phyloP scores from a whole-genome alignment of 176 grass and related monocot genomes.

The Chrysopogon serrulatus region DNA sequence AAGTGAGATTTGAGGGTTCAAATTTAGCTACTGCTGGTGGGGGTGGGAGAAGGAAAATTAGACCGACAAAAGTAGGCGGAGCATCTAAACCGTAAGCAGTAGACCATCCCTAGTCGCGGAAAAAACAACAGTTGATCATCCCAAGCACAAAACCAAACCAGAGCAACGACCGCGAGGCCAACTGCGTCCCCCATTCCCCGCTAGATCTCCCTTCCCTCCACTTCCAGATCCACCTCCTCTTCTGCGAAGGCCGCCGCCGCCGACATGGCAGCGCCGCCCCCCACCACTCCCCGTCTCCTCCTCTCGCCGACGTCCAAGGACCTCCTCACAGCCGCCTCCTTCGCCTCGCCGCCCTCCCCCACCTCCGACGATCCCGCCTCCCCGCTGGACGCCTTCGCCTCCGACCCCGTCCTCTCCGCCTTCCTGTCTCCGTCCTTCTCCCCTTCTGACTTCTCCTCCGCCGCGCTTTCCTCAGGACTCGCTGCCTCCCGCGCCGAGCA shows the following conservation, averaged over 20 bases:
- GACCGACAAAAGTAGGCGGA: too few species aligned
- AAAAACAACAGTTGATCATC: background rate
- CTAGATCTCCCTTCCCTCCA: background rate
- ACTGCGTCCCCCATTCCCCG: background rate
- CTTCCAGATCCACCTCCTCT: constrained; percentile 35
- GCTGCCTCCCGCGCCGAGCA: constrained; percentile 81
- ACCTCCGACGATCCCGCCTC: constrained; percentile 34
- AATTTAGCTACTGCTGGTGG: too few species aligned
- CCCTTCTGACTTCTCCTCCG: constrained; percentile 81
- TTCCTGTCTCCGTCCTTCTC: constrained; percentile 89
- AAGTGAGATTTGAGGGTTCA: too few species aligned
- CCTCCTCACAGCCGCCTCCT: constrained; percentile 37
- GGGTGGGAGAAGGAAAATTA: too few species aligned
- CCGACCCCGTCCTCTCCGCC: constrained; percentile 85
- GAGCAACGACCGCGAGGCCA: background rate
- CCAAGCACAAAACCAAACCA: background rate
- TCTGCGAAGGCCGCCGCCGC: constrained; percentile 13
- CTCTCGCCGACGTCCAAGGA: constrained; percentile 54
- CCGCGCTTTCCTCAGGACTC: constrained; percentile 84
- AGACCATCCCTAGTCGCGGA: too few species aligned
- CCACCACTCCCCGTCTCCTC: constrained; percentile 37
- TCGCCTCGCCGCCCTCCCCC: constrained; percentile 28
- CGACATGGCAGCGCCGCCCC: constrained; percentile 53
- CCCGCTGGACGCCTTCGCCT: constrained; percentile 80
- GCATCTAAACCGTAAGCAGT: too few species aligned